Percentiles rank a stretch among this genome's conserved stretches.
These are phyloP conservation scores for Nadsonia fulvescens DNA, from an alignment of 805 yeast genomes.

Conservation along the genomic window DNA sequence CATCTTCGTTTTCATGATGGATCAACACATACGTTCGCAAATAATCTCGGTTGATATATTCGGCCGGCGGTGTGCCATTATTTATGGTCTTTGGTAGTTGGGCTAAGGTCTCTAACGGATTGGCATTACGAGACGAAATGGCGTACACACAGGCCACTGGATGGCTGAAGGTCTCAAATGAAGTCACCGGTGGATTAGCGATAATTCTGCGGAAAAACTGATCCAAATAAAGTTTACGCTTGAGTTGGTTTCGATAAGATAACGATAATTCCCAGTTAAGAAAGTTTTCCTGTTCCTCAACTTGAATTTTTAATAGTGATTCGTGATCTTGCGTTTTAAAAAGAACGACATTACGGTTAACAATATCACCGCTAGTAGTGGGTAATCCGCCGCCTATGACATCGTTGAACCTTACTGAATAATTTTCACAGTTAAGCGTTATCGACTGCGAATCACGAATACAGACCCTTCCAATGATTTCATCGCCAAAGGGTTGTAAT, in stretches of 20 bases:
- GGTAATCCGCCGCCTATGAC: conserved; percentile 24
- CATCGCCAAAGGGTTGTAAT: conserved; percentile 37
- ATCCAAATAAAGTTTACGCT: conserved; percentile 28
- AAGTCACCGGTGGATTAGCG: conserved; percentile 40
- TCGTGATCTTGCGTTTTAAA: conserved; percentile 4
- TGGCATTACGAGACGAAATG: conserved; percentile 37
- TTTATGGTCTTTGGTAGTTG: conserved; percentile 28
- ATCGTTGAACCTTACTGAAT: conserved; percentile 35
- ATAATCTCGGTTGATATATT: conserved; percentile 49
- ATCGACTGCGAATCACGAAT: conserved; percentile 34
- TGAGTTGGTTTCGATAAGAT: no score
- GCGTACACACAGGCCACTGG: conserved; percentile 64
- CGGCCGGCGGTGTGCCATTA: conserved; percentile 27
- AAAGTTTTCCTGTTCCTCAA: no score
- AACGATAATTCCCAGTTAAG: no score
- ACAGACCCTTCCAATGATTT: conserved; percentile 28
- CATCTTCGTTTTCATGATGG: conserved; percentile 28
- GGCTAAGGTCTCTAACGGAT: conserved; percentile 40
- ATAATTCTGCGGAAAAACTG: conserved; percentile 36
- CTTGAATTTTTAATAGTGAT: conserved; percentile 10
- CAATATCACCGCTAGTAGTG: conserved; percentile 11
- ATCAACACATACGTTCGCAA: conserved; percentile 32
- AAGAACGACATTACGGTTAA: conserved; percentile 6
- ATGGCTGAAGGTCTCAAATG: conserved; percentile 76
- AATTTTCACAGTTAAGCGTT: conserved; percentile 31